Percentiles rank a stretch among this genome's conserved stretches.
These are phyloP conservation scores for Botryosphaeria dothidea DNA, from an alignment of 2,329 filamentous ascomycete species.

Conservation along the genomic window DNA sequence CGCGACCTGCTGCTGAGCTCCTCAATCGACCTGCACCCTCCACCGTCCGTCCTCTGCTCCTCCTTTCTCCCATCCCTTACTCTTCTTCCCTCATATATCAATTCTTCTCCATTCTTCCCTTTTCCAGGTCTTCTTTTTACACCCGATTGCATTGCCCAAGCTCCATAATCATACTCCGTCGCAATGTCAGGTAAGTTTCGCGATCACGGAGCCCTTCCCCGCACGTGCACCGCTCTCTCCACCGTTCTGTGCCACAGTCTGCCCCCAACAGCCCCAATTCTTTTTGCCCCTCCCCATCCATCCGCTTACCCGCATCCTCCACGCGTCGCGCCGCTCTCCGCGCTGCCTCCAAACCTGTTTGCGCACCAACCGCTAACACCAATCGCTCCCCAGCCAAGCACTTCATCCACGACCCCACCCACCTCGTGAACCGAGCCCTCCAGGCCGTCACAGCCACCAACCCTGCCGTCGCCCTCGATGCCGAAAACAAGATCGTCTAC, in stretches of 20 bases:
- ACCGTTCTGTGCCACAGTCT: background rate
- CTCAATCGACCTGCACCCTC: background rate
- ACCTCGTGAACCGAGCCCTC: constrained; percentile 76
- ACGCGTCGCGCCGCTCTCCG: background rate
- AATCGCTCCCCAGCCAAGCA: constrained; percentile 61
- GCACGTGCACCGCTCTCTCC: background rate
- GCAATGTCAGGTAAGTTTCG: constrained; percentile 14
- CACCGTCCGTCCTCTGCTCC: background rate
- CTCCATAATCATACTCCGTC: background rate
- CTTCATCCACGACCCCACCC: constrained; percentile 81
- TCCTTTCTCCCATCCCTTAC: background rate
- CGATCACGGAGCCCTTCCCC: background rate
- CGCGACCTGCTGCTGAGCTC: background rate
- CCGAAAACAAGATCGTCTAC: constrained; percentile 81
- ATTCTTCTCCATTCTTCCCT: background rate
- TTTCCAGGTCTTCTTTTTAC: background rate
- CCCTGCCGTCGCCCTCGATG: constrained; percentile 77
- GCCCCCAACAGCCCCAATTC: background rate
- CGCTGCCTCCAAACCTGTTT: background rate
- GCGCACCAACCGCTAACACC: background rate
- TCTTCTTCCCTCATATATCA: background rate
- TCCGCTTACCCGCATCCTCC: background rate
- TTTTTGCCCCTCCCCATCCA: background rate
- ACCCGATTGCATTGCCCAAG: background rate
- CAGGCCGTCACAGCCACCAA: constrained; percentile 79